Base-by-base conservation (phyloP, 441 rosid genomes). In the Rhodomyrtus psidioides region DNA sequence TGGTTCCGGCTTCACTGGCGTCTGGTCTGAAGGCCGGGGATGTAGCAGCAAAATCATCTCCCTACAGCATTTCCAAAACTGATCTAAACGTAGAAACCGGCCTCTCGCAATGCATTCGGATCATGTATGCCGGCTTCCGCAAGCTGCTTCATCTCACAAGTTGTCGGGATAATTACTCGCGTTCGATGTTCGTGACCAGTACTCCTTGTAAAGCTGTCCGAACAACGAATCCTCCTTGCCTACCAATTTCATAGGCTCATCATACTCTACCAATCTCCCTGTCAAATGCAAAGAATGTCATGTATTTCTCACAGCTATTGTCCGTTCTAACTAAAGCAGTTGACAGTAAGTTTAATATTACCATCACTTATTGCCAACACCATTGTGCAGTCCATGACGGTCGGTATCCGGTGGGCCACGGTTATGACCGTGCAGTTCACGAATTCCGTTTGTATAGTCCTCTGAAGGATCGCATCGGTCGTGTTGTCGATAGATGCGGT, bases 201-300 rank as follows among this genome's bases (percentile, higher is more conserved):
- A 84, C 19, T 86, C 90, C 81, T 65, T 88, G 83, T 83, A 81
- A 12, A 16, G 70, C 44, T 19, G 51, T 70, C 87, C 85, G 3
- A 76, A 76, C 30, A 56, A 51, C 56, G 55, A 81, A 81, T 62
- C 87, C 6, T 88, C 88, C 53, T 9, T 86, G 13, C 49, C 56
- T 42, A 88, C 65, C 42, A 86, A 30, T 49, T 88, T 62, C 46
- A 30, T 27, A 1, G 88, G 89, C 24, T 86, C 86, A 23, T 86
- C 88, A 15, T 85, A 85, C 53, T 85, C 89, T 42, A 70, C 84
- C 42, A 88, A 51, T 53, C 86, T 85, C n/a, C 85, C 87, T 87
- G 81, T 70, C 8, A 9, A 27, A 16, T 60, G 42, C 74, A 60
- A 60, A 60, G 42, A 28, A 16, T 60, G 74, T 60, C 74, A 60